phyloP scores from a whole-genome alignment of 2,329 filamentous ascomycete species.

The Clarireedia monteithiana region DNA sequence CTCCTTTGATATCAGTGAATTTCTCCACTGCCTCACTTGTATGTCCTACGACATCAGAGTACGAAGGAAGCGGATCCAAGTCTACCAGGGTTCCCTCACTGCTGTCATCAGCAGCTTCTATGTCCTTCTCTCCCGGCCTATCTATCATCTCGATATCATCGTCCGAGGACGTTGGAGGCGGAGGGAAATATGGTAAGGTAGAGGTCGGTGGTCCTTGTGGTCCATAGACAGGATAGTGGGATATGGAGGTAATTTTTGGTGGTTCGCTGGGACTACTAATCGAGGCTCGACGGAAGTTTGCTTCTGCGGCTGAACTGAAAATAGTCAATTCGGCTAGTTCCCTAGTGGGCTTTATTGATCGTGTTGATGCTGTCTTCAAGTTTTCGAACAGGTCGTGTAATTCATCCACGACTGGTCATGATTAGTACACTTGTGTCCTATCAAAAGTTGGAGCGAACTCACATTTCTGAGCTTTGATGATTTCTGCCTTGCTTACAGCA shows the following conservation, averaged over 20 bases:
- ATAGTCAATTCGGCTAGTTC: constrained; percentile 76
- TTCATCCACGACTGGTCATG: constrained; percentile 60
- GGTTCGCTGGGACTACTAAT: constrained; percentile 31
- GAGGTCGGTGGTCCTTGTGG: constrained; percentile 21
- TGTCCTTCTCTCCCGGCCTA: constrained; percentile 18
- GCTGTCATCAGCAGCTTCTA: constrained; percentile 24
- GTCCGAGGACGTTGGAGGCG: constrained; percentile 12
- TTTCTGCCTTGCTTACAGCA: constrained; percentile 50
- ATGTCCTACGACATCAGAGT: constrained; percentile 7
- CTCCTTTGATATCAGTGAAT: not conserved
- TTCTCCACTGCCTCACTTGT: not conserved
- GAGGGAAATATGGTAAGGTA: constrained; percentile 7
- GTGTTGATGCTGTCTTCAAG: constrained; percentile 55
- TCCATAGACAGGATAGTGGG: constrained; percentile 22
- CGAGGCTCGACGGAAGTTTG: constrained; percentile 40
- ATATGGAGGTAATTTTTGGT: constrained; percentile 19
- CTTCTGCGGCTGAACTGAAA: constrained; percentile 49
- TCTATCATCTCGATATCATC: constrained; percentile 30
- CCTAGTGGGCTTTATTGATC: constrained; percentile 62
- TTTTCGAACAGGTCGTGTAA: constrained; percentile 62
- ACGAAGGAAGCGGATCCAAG: constrained; percentile 16
- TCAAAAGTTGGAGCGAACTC: constrained; percentile 33
- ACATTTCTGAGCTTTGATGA: constrained; percentile 65
- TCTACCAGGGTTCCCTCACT: constrained; percentile 36
- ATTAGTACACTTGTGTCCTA: not conserved